These are phyloP conservation scores for Centrapalus pauciflorus DNA, from an alignment of 129 eudicot species.

Conservation along the genomic window DNA sequence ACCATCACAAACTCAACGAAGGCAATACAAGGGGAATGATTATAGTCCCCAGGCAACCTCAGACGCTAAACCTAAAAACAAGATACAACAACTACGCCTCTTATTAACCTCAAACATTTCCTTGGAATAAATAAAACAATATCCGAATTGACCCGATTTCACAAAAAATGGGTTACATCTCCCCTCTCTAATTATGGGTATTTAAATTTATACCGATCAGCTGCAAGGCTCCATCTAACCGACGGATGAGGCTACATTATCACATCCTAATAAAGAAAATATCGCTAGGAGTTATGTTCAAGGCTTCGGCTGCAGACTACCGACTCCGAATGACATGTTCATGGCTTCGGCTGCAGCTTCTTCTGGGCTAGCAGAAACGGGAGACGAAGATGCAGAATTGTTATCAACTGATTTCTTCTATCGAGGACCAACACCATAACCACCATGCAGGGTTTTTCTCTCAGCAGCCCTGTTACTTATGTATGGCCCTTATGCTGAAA, in stretches of 20 bases:
- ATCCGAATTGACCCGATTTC: neutral
- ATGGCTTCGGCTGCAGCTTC: constrained; percentile 76
- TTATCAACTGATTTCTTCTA: constrained; percentile 47
- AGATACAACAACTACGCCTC: no score
- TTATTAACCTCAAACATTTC: no score
- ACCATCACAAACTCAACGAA: constrained; percentile 97
- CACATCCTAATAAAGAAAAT: neutral
- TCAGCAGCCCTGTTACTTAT: constrained; percentile 96
- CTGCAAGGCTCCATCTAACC: no score
- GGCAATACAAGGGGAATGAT: constrained; percentile 87
- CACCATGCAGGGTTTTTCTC: constrained; percentile 86
- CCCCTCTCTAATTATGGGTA: neutral
- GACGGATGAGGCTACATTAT: neutral
- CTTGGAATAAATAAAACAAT: neutral
- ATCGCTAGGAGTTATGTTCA: neutral
- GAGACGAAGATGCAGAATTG: constrained; percentile 39
- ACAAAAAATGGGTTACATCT: neutral
- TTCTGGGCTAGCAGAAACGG: constrained; percentile 33
- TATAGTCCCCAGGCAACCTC: constrained; percentile 94
- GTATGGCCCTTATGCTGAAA: constrained; percentile 31
- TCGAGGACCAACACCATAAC: constrained; percentile 89
- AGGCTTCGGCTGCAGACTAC: constrained; percentile 83
- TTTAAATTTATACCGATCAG: no score
- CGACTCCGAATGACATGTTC: constrained; percentile 77
- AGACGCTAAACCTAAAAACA: constrained; percentile 65